phyloP scores from a whole-genome alignment of 805 yeast species.

The Candida chilensis region DNA sequence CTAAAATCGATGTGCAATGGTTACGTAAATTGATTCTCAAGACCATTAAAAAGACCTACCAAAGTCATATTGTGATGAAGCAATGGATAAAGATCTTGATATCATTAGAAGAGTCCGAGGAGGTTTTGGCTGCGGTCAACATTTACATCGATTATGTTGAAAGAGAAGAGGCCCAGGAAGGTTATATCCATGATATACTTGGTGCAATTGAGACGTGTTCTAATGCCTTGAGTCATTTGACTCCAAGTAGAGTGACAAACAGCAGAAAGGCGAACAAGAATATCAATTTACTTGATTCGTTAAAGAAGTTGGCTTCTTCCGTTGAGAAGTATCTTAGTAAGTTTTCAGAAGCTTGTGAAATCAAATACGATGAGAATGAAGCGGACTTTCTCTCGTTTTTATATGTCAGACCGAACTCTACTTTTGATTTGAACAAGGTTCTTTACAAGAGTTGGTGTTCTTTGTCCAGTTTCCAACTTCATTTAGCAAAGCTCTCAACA shows the following conservation, averaged over 20 bases:
- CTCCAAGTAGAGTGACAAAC: background rate
- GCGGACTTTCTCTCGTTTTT: background rate
- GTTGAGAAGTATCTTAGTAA: background rate
- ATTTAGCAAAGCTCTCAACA: background rate
- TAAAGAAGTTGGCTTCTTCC: conserved; percentile 11
- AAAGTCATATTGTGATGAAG: conserved; percentile 22
- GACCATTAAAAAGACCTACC: conserved; percentile 36
- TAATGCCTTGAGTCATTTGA: conserved; percentile 6
- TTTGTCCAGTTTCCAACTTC: background rate
- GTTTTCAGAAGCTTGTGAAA: background rate
- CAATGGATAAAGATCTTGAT: conserved; percentile 15
- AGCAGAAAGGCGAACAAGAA: background rate
- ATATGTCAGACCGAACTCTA: background rate
- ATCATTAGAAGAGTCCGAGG: conserved; percentile 3
- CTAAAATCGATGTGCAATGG: conserved; percentile 5
- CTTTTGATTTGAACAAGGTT: background rate
- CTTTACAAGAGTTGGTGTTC: background rate
- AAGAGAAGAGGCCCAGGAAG: conserved; percentile 20
- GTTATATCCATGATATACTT: conserved; percentile 24
- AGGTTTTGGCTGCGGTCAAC: conserved; percentile 19
- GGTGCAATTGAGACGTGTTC: conserved; percentile 11
- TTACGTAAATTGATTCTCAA: conserved; percentile 11
- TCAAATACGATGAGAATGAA: background rate
- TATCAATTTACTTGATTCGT: conserved; percentile 12
- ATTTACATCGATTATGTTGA: conserved; percentile 31